These are phyloP conservation scores for Ophiostoma ips DNA, from an alignment of 2,329 filamentous ascomycete genomes.

Conservation along the genomic window DNA sequence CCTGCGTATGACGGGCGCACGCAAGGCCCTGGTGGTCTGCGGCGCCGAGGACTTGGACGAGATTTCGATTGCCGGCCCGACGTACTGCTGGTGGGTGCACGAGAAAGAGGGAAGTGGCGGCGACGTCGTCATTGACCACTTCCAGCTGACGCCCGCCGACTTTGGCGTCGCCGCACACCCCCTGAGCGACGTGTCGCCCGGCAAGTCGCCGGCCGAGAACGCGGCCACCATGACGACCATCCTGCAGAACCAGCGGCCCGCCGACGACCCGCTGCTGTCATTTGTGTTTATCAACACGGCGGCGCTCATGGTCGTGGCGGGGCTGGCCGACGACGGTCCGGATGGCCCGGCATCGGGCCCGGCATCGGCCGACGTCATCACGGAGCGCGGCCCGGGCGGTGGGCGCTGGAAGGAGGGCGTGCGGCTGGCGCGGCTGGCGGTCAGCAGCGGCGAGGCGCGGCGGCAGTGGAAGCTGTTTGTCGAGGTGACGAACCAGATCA, in stretches of 20 bases:
- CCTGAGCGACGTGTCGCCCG: constrained; percentile 64
- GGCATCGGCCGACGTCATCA: constrained; percentile 66
- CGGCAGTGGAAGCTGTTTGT: constrained; percentile 74
- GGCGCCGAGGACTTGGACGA: constrained; percentile 93
- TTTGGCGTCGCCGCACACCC: constrained; percentile 71
- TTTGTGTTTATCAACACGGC: constrained; percentile 94
- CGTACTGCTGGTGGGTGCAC: constrained; percentile 74
- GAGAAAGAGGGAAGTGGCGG: constrained; percentile 17
- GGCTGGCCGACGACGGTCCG: constrained; percentile 67
- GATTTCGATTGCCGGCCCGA: constrained; percentile 77
- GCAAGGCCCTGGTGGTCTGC: constrained; percentile 75
- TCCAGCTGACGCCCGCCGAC: constrained; percentile 67
- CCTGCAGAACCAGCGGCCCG: constrained; percentile 55
- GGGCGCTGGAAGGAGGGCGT: constrained; percentile 93
- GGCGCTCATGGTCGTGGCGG: constrained; percentile 71
- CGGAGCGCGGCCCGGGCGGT: constrained; percentile 70
- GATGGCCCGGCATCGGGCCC: constrained; percentile 48
- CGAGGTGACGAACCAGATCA: constrained; percentile 51
- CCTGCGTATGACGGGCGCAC: constrained; percentile 57
- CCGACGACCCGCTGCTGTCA: constrained; percentile 72
- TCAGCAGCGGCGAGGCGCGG: constrained; percentile 77
- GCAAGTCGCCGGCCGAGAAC: constrained; percentile 77
- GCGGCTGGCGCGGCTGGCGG: constrained; percentile 71
- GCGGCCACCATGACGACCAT: constrained; percentile 70
- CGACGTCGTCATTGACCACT: constrained; percentile 51